Percentiles rank a stretch among this genome's conserved stretches.
phyloP scores from a whole-genome alignment of 2,329 filamentous ascomycete species.

The Zasmidium angulare region DNA sequence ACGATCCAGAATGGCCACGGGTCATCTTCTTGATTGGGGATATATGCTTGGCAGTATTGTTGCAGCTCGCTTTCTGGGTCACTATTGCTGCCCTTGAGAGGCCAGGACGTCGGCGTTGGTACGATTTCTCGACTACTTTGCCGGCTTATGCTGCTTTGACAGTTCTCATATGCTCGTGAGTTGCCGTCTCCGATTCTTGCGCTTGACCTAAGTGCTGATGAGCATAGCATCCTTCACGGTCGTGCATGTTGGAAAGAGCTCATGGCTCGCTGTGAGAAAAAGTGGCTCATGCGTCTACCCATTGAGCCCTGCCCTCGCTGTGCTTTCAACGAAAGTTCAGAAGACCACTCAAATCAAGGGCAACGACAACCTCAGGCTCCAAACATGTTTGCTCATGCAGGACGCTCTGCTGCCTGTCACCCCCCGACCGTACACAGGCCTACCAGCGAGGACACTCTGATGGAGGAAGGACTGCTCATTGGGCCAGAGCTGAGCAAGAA shows the following conservation, averaged over 20 bases:
- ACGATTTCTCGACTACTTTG: not conserved
- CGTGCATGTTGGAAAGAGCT: slow-evolving; percentile 15
- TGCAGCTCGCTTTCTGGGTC: slow-evolving; percentile 7
- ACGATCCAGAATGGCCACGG: slow-evolving; percentile 15
- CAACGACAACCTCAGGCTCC: not conserved
- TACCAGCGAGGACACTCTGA: not conserved
- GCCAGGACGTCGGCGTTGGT: not conserved
- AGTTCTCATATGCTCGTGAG: slow-evolving; percentile 14
- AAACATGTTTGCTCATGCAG: not conserved
- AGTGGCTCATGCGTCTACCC: slow-evolving; percentile 1
- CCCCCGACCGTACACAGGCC: slow-evolving; percentile 1
- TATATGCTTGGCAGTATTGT: slow-evolving; percentile 1
- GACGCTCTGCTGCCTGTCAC: not conserved
- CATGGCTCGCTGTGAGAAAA: slow-evolving; percentile 12
- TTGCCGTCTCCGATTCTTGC: not conserved
- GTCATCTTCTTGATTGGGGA: slow-evolving; percentile 9
- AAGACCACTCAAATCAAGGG: not conserved
- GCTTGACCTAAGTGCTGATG: no score
- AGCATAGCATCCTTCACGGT: slow-evolving; percentile 9
- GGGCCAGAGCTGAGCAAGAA: slow-evolving; percentile 7
- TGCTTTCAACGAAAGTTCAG: slow-evolving; percentile 2
- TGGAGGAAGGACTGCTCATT: slow-evolving; percentile 17
- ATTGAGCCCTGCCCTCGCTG: slow-evolving; percentile 11
- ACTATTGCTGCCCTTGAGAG: not conserved
- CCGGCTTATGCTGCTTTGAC: slow-evolving; percentile 14